Evolutionary conservation across 2,329 filamentous ascomycete species (phyloP).

Genomic region (Purpureocillium takamizusanense): DNA sequence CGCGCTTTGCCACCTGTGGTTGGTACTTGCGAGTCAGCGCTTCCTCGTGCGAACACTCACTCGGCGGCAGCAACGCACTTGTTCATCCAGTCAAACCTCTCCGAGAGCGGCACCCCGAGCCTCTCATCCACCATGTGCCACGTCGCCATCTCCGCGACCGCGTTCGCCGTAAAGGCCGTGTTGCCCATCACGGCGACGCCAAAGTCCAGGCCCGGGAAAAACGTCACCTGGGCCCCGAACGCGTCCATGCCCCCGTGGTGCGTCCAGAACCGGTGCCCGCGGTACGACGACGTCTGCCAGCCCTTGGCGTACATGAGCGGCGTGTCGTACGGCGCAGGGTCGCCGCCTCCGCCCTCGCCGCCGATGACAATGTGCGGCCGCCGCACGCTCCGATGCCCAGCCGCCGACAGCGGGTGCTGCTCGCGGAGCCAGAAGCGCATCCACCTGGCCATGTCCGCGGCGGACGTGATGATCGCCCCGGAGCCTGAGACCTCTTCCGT

Average conservation of each 20-base stretch:
- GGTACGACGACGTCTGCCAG: neutral
- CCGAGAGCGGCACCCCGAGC: too few species aligned
- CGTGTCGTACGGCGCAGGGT: neutral
- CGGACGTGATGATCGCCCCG: neutral
- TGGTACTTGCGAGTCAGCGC: too few species aligned
- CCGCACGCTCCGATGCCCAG: neutral
- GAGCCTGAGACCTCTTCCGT: neutral
- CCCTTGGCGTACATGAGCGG: neutral
- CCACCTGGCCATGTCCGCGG: neutral
- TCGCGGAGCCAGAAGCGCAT: neutral
- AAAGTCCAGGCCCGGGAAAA: neutral
- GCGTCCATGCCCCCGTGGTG: neutral
- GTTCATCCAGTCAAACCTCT: too few species aligned
- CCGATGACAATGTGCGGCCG: too few species aligned
- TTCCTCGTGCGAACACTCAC: too few species aligned
- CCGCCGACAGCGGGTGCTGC: neutral
- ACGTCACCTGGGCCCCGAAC: neutral
- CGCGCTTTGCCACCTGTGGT: too few species aligned
- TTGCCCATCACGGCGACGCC: neutral
- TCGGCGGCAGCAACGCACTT: too few species aligned
- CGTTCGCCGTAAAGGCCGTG: neutral
- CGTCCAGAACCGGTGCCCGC: neutral
- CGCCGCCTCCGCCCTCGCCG: neutral
- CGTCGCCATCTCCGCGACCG: neutral
- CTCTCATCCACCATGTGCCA: neutral